Evolutionary conservation across 2,329 filamentous ascomycete genomes (phyloP).

Genomic region (Arthrobotrys megalospora): DNA sequence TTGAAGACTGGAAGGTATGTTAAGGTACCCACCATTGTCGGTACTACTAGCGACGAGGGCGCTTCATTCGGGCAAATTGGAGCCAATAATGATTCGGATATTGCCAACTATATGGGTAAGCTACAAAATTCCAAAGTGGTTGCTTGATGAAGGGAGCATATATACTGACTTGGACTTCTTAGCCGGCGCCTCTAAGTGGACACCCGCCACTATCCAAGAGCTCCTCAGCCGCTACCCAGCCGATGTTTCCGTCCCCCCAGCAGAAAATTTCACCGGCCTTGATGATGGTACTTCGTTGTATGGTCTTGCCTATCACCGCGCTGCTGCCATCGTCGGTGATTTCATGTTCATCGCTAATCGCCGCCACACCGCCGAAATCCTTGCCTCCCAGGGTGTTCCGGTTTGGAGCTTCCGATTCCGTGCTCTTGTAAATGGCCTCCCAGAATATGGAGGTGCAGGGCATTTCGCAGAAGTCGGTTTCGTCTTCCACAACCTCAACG

Average conservation of each 20-base stretch:
- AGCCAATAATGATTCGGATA: slow-evolving; percentile 14
- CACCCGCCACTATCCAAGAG: slow-evolving; percentile 18
- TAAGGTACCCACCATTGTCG: slow-evolving; percentile 76
- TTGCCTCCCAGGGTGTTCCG: slow-evolving; percentile 70
- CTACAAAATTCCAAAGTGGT: neutral
- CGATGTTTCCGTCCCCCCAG: slow-evolving; percentile 39
- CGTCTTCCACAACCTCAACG: slow-evolving; percentile 65
- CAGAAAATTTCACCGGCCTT: slow-evolving; percentile 38
- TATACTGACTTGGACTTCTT: slow-evolving; percentile 3
- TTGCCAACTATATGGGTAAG: slow-evolving; percentile 30
- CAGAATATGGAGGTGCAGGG: slow-evolving; percentile 69
- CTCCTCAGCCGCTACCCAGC: slow-evolving; percentile 38
- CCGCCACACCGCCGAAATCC: slow-evolving; percentile 71
- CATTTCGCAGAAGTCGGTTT: slow-evolving; percentile 72
- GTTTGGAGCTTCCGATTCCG: slow-evolving; percentile 78
- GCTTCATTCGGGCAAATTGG: slow-evolving; percentile 69
- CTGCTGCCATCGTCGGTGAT: slow-evolving; percentile 73
- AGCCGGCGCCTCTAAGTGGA: slow-evolving; percentile 21
- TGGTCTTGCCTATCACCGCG: slow-evolving; percentile 72
- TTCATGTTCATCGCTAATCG: slow-evolving; percentile 73
- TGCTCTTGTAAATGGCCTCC: slow-evolving; percentile 70
- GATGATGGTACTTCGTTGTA: slow-evolving; percentile 62
- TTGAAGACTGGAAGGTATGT: slow-evolving; percentile 75
- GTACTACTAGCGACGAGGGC: slow-evolving; percentile 78
- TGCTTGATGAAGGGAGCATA: neutral